Evolutionary conservation across 371 early-diverging fungal genomes (phyloP).

Genomic region (Apophysomyces elegans): DNA sequence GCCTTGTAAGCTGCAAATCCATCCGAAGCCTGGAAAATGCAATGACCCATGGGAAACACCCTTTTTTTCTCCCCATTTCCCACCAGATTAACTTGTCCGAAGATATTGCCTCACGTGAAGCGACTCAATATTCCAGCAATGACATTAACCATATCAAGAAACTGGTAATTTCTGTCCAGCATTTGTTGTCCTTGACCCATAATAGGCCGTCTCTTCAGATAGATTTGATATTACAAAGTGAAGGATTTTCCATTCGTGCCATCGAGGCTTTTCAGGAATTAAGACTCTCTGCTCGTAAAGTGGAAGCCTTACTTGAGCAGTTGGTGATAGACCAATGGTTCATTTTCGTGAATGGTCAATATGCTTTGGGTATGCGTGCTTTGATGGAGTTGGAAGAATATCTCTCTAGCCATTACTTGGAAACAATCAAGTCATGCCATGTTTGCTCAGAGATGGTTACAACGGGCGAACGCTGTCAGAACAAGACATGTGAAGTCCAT

Average conservation of each 20-base stretch:
- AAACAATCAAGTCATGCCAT: not conserved
- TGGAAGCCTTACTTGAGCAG: constrained; percentile 1
- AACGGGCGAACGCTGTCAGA: constrained; percentile 3
- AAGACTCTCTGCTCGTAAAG: not conserved
- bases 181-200: not conserved
- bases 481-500: not conserved
- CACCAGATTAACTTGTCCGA: not conserved
- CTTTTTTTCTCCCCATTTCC: not conserved
- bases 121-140: not conserved
- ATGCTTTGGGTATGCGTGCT: constrained; percentile 1
- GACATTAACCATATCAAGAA: constrained; percentile 2
- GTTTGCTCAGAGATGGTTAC: constrained; percentile 13
- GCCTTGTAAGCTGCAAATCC: not conserved
- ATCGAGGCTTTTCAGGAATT: not conserved
- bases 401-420: not conserved
- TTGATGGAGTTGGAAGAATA: not conserved
- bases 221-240: not conserved
- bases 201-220: not conserved
- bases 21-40: no score
- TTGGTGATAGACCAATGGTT: constrained; percentile 13
- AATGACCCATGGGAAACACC: no score
- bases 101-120: not conserved
- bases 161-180: not conserved
- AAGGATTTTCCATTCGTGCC: not conserved
- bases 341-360: not conserved